phyloP scores from a whole-genome alignment of 495 filamentous ascomycete species.

The Chaetomium fimeti region DNA sequence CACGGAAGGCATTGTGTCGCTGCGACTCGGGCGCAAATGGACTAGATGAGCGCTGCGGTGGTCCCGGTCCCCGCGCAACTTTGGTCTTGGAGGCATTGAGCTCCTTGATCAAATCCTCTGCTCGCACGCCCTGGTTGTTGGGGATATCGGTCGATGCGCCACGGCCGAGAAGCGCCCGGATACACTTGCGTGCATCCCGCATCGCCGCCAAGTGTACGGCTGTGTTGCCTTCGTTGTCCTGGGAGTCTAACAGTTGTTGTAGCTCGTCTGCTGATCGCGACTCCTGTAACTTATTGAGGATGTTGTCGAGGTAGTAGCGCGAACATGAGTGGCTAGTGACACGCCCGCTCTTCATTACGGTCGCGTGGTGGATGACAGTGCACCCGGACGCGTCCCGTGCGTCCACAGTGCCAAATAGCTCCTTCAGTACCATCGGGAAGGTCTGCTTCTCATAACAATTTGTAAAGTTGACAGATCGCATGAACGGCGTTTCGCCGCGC shows the following conservation, averaged over 20 bases:
- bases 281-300: slow-evolving; percentile 80
- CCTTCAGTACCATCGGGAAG: slow-evolving; percentile 75
- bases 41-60: slow-evolving; percentile 57
- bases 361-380: slow-evolving; percentile 91
- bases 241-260: slow-evolving; percentile 64
- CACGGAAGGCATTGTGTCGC: slow-evolving; percentile 43
- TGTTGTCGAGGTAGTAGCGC: slow-evolving; percentile 85
- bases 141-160: slow-evolving; percentile 73
- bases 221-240: slow-evolving; percentile 83
- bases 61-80: slow-evolving; percentile 36
- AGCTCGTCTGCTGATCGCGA: slow-evolving; percentile 65
- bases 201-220: slow-evolving; percentile 84
- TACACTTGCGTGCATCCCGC: slow-evolving; percentile 69
- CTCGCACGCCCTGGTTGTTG: slow-evolving; percentile 75
- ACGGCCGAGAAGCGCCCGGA: slow-evolving; percentile 66
- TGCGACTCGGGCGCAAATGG: slow-evolving; percentile 58
- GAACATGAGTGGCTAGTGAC: slow-evolving; percentile 74
- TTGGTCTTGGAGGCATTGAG: slow-evolving; percentile 53
- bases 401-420: slow-evolving; percentile 73
- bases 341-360: slow-evolving; percentile 73
- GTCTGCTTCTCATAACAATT: slow-evolving; percentile 91
- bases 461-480: slow-evolving; percentile 91
- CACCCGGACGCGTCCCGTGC: slow-evolving; percentile 71
- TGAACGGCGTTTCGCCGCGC: slow-evolving; percentile 88
- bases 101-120: slow-evolving; percentile 67